Conservation (phyloP, 2,329 filamentous ascomycete genomes). For the Xylariaceae sp. region DNA sequence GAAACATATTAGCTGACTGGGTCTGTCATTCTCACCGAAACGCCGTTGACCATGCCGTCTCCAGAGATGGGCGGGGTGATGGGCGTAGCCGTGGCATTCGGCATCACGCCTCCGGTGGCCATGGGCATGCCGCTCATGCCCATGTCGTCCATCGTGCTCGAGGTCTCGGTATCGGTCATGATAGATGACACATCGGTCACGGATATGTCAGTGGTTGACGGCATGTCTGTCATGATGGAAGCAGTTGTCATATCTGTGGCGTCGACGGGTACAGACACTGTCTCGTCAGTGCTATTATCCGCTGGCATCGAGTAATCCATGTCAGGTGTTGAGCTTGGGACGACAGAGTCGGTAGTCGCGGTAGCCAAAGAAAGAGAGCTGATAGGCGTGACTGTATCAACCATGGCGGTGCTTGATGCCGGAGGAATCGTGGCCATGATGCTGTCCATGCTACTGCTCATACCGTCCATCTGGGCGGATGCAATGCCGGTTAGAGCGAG, state of each 20-base stretch:
- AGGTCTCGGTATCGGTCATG: slow-evolving; percentile 6
- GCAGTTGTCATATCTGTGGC: background rate
- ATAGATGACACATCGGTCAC: slow-evolving; percentile 1
- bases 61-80: slow-evolving; percentile 18
- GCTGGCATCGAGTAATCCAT: background rate
- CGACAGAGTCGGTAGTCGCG: background rate
- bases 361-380: background rate
- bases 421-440: background rate
- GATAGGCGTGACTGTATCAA: background rate
- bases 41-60: slow-evolving; percentile 11
- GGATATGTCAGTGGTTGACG: background rate
- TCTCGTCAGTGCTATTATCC: background rate
- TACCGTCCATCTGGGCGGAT: slow-evolving; percentile 20
- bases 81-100: slow-evolving; percentile 17
- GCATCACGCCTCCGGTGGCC: slow-evolving; percentile 15
- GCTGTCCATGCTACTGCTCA: slow-evolving; percentile 11
- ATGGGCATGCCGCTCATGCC: background rate
- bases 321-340: background rate
- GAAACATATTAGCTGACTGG: background rate
- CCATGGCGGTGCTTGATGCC: background rate
- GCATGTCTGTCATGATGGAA: slow-evolving; percentile 1
- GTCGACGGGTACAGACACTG: background rate
- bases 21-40: slow-evolving; percentile 22
- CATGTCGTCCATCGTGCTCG: background rate
- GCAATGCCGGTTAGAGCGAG: slow-evolving; percentile 20